Conservation (phyloP, 2,329 filamentous ascomycete genomes). For the Sarocladium brachiariae region DNA sequence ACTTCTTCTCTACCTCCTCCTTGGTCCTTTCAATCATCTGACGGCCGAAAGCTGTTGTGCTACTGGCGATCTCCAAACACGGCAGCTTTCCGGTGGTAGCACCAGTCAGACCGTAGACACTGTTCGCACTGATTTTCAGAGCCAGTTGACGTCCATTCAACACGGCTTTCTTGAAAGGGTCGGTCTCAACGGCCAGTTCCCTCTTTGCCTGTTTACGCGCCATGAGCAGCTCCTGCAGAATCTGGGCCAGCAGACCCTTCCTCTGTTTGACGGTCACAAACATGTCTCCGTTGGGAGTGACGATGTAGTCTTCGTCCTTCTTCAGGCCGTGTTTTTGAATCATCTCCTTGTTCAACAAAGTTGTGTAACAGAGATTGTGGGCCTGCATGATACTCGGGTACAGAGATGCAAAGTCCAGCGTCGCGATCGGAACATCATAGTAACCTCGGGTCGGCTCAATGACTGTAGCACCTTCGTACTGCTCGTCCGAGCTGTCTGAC, state of each 20-base stretch:
- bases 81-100: slow-evolving; percentile 94
- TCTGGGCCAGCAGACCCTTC: slow-evolving; percentile 88
- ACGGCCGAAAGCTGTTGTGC: slow-evolving; percentile 92
- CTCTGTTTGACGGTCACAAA: slow-evolving; percentile 84
- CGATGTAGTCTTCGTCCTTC: slow-evolving; percentile 92
- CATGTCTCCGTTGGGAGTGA: slow-evolving; percentile 89
- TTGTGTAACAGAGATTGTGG: slow-evolving; percentile 97
- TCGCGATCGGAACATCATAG: slow-evolving; percentile 91
- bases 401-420: slow-evolving; percentile 95
- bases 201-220: slow-evolving; percentile 93
- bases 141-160: slow-evolving; percentile 95
- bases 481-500: slow-evolving; percentile 66
- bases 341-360: slow-evolving; percentile 64
- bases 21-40: slow-evolving; percentile 99
- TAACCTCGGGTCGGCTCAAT: slow-evolving; percentile 92
- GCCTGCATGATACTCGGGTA: slow-evolving; percentile 99
- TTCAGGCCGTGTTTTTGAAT: slow-evolving; percentile 70
- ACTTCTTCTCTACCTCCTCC: slow-evolving; percentile 84
- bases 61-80: slow-evolving; percentile 90
- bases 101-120: slow-evolving; percentile 93
- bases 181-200: slow-evolving; percentile 80
- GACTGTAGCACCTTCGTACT: slow-evolving; percentile 96
- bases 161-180: slow-evolving; percentile 96
- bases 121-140: slow-evolving; percentile 94
- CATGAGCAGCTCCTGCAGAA: slow-evolving; percentile 86